phyloP scores from a whole-genome alignment of 2,329 filamentous ascomycete genomes.

The Fusarium brachygibbosum region DNA sequence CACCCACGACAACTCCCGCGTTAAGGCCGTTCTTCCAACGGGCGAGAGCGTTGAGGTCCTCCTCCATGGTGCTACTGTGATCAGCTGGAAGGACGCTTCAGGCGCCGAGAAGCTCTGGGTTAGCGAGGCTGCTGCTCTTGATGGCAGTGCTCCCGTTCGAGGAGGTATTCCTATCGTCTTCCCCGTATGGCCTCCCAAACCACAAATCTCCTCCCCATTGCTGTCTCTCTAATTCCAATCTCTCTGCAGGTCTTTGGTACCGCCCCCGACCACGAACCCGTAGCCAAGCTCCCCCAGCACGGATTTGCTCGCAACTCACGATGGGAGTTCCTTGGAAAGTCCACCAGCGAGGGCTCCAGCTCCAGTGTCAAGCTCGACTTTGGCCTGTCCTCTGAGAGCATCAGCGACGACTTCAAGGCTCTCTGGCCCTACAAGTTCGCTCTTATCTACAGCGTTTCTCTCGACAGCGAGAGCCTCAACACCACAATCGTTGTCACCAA shows the following conservation, averaged over 20 bases:
- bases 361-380: slow-evolving; percentile 93
- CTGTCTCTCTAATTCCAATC: slow-evolving; percentile 4
- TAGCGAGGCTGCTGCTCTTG: slow-evolving; percentile 82
- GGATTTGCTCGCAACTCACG: slow-evolving; percentile 90
- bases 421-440: slow-evolving; percentile 91
- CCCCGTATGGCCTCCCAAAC: slow-evolving; percentile 74
- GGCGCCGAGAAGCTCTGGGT: slow-evolving; percentile 89
- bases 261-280: slow-evolving; percentile 80
- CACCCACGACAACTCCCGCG: slow-evolving; percentile 76
- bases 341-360: slow-evolving; percentile 67
- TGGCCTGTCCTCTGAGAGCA: slow-evolving; percentile 80
- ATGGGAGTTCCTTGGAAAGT: slow-evolving; percentile 96
- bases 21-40: slow-evolving; percentile 84
- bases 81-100: slow-evolving; percentile 88
- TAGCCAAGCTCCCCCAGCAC: slow-evolving; percentile 86
- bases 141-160: slow-evolving; percentile 89
- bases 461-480: slow-evolving; percentile 79
- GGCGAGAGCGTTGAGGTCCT: slow-evolving; percentile 89
- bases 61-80: slow-evolving; percentile 92
- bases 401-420: slow-evolving; percentile 75
- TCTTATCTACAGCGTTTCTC: slow-evolving; percentile 91
- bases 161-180: slow-evolving; percentile 95
- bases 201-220: not conserved
- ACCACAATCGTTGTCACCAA: slow-evolving; percentile 92
- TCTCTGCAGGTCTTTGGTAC: slow-evolving; percentile 83